Evolutionary conservation across 306 rosid genomes (phyloP), one percentile per base, ranked within the genome.

Genomic region (Cicer bijugum): DNA sequence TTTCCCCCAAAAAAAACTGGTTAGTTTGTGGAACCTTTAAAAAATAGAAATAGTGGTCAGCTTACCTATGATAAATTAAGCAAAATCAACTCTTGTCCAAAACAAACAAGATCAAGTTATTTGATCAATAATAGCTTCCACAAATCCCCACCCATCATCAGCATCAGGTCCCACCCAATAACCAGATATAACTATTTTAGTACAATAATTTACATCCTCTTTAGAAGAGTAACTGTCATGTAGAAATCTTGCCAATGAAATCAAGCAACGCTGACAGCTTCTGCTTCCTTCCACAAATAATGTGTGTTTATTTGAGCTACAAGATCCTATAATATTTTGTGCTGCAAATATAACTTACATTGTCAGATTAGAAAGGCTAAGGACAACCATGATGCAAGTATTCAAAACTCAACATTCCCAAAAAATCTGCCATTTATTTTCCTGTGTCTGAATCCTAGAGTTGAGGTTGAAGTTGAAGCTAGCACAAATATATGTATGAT

Each of bases 141-240:
- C 84, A 80, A 78, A 85, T 48, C 98, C 97, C 96, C 96, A 93
- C 15, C 96, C 98, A 80, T 91, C 97, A 76, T 93, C 98, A 53
- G 72, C 59, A 85, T 93, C 97, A 74, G 98, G 98, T 64, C 98
- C 97, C 33, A 91, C 93, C 97, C 97, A 93, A 80, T 82, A 93
- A 77, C 98, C 98, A 75, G 81, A 78, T 62, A 93, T 76, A 69
- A 90, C 83, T 62, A 72, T 80, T 42, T 75, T 80, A 17, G 77
- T 68, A 82, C 69, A 82, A 72, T 67, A 74, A 82, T 74, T 79
- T 70, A 71, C 87, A 79, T 75, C 69, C 61, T 76, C 71, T 81
- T 52, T 72, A 82, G 37, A 69, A 53, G 76, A 72, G 75, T 6
- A 52, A 43, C 78, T 43, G 73, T 78, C 84, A 10, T n/a, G 76